Percentiles rank a stretch among this genome's conserved stretches.
These are phyloP conservation scores for Penstemon davidsonii DNA, from an alignment of 257 asterid genomes.

Conservation along the genomic window DNA sequence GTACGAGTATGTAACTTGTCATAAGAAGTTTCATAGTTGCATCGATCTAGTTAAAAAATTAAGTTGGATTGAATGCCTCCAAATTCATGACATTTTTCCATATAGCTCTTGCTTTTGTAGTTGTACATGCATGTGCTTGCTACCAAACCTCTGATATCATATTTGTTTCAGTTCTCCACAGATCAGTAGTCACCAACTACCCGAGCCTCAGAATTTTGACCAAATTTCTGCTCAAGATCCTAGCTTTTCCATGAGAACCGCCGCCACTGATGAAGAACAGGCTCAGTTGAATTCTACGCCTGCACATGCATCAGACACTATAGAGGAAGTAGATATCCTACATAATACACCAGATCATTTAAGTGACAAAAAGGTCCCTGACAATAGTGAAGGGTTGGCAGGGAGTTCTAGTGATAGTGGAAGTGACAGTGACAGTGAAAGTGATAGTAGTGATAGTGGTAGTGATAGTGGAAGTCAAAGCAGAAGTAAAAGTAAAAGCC, in stretches of 20 bases:
- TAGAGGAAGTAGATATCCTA: conserved; percentile 46
- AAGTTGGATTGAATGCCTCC: not conserved
- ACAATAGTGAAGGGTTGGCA: conserved; percentile 49
- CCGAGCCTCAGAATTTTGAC: conserved; percentile 50
- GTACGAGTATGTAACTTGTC: not conserved
- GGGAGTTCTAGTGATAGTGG: conserved; percentile 73
- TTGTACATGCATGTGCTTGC: conserved; percentile 11
- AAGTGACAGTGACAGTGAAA: conserved; percentile 43
- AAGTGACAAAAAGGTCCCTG: conserved; percentile 49
- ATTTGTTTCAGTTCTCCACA: conserved; percentile 67
- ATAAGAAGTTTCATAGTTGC: not conserved
- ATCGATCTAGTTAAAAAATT: conserved; percentile 5
- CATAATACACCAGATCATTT: conserved; percentile 49
- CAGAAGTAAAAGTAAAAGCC: conserved; percentile 71
- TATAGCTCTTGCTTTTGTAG: not conserved
- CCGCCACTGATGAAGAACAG: conserved; percentile 51
- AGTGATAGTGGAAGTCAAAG: conserved; percentile 72
- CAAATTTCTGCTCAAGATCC: conserved; percentile 50
- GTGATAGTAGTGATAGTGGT: conserved; percentile 59
- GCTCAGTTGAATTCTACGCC: conserved; percentile 47
- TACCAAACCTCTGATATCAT: conserved; percentile 26
- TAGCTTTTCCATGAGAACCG: conserved; percentile 39
- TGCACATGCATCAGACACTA: conserved; percentile 37
- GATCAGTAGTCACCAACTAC: conserved; percentile 43
- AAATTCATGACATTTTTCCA: conserved; percentile 3